Evolutionary conservation across 257 asterid species (phyloP), one percentile per base, ranked within the genome.

Genomic region (Hygrophila difformis): DNA sequence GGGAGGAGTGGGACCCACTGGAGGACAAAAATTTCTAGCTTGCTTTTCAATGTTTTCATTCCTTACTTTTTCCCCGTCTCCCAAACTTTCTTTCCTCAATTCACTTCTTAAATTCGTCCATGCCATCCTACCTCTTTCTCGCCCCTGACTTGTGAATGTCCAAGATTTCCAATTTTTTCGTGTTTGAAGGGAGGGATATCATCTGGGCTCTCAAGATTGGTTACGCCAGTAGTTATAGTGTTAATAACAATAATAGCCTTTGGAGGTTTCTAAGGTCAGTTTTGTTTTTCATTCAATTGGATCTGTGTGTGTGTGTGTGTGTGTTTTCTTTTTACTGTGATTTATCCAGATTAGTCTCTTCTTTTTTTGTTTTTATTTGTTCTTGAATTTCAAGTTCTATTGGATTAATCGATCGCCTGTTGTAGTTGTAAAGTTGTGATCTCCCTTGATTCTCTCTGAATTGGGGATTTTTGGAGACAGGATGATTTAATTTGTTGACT

Each of bases 11-110:
- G 81, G 72, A 22, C 65, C 76, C 77, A 48, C 3, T 20, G 4
- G 39, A 51, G 12, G 75, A 74, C 82, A 53, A 18, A 44, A 26
- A 56, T 63, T 59, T 62, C 60, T 63, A 66, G 70, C 72, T 66
- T 69, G 56, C 62, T 59, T 69, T 70, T 59, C 60, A 53, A 26
- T 26, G 31, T 8, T 26, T 53, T 40, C 53, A 46, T 42, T 14
- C 64, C 37, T 33, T 52, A n/a, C 46, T 46, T 53, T 26, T 26
- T 26, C 31, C 31, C 4, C 31, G 8, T 26, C 31, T 3, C 31
- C 31, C 31, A 0, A 3, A 26, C 0, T 3, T 26, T 26, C 31
- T 26, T 26, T 5, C 31, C 4, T 3, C 8, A 24, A 24, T 24
- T 24, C 31, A 24, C 31, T 24, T n/a, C 31, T 3, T 24, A 24